Evolutionary conservation across 176 grass and related monocot genomes (phyloP).

Genomic region (Ampelocalamus luodianensis): DNA sequence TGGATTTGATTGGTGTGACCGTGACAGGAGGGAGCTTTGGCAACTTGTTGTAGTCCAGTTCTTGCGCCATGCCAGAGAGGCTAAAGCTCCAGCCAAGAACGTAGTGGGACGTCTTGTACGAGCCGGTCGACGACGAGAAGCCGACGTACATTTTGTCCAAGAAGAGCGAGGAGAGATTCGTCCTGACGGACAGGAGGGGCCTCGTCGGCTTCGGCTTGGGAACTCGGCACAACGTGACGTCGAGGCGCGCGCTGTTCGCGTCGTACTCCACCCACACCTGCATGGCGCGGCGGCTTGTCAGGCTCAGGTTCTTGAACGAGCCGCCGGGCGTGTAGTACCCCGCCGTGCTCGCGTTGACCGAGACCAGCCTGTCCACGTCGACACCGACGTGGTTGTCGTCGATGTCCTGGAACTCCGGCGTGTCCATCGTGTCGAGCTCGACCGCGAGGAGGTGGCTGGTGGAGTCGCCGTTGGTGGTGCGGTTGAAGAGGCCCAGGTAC

Average conservation of each 20-base stretch:
- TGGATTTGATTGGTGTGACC: too few species aligned
- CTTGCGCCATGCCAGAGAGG: not conserved
- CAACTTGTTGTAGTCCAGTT: not conserved
- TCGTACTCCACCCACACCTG: slow-evolving; percentile 44
- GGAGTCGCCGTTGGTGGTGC: slow-evolving; percentile 9
- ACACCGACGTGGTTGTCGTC: slow-evolving; percentile 36
- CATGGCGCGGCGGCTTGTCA: not conserved
- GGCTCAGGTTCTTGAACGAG: slow-evolving; percentile 9
- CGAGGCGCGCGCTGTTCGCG: not conserved
- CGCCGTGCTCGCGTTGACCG: not conserved
- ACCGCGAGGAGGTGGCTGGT: slow-evolving; percentile 31
- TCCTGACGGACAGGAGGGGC: not conserved
- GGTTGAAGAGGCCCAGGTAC: slow-evolving; percentile 46
- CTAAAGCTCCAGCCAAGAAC: slow-evolving; percentile 9
- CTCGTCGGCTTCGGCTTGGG: not conserved
- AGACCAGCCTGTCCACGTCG: not conserved
- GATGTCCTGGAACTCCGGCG: slow-evolving; percentile 32
- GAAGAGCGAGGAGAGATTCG: not conserved
- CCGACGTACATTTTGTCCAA: not conserved
- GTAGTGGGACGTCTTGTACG: too few species aligned
- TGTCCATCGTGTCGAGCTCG: slow-evolving; percentile 42
- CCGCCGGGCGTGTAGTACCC: not conserved
- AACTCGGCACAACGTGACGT: not conserved
- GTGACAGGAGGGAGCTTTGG: too few species aligned
- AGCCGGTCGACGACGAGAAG: not conserved